Evolutionary conservation across 139 green algal species (phyloP), one percentile per base, ranked within the genome.

Genomic region (Haematococcus sp.): DNA sequence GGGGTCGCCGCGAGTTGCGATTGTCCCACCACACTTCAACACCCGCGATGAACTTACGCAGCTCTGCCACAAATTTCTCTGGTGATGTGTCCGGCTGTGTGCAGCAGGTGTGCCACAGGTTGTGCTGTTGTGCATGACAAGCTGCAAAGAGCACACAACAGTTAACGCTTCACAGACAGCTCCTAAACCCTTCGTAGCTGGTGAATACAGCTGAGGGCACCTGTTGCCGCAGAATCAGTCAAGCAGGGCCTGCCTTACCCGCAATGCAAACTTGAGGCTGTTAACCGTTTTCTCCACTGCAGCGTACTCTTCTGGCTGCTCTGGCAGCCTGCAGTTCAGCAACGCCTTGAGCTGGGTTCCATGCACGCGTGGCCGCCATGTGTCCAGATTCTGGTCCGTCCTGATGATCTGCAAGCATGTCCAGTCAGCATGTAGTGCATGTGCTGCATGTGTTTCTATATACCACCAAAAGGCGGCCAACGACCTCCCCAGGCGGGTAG

Each of bases 271-370:
- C 68, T 19, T 72, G 33, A 91, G 22, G 23, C 55, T 63, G 20
- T 46, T 31, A 15, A 89, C 32, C 0, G 77, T 56, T 0, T 43
- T n/a, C 3, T 71, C 52, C 31, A 89, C 70, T 4, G 68, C 66
- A 0, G 30, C 35, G 71, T 78, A 86, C 73, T 89, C 83, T 54
- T 81, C 63, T 28, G 81, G 71, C 27, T 54, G 71, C 30, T 91
- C 80, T 1, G 86, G 86, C 55, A 91, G 71, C 3, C 83, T 75
- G 2, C 81, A 84, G 31, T 79, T 79, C 27, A 35, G 0, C 33
- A 89, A 70, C 22, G 81, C 83, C 56, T 91, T 91, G 25, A 91
- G 79, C 78, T 91, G 86, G 7, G 76, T 68, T 22, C 86, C 83
- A 52, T 91, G 81, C 11, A 91, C 86, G 5, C 86, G 70, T 2